Evolutionary conservation across 176 grass and related monocot species (phyloP), one percentile per base, ranked within the genome.

Genomic region (Zea mays): DNA sequence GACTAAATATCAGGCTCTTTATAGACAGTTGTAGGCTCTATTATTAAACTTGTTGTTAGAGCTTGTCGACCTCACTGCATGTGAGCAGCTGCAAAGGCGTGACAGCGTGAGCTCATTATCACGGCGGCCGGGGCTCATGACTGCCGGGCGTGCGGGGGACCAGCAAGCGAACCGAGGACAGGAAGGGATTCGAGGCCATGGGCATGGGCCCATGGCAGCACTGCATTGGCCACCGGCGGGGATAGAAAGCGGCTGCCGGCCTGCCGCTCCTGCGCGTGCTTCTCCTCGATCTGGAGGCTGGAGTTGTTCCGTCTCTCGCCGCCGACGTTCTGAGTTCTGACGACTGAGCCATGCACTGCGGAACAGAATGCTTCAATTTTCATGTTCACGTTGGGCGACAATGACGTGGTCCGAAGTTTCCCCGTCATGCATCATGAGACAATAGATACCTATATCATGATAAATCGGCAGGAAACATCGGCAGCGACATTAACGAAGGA

Each of bases 101-200:
- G 78, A 63, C 1, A 47, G 39, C 72, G 51, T 71, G 78, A 45
- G 3, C 55, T 34, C 57, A 71, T 81, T 15, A 71, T 71, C 74
- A 34, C 54, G 21, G 8, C 60, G 75, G 34, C 43, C 8, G 57
- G 59, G 60, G 14, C 2, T 17, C 38, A 51, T 62, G 73, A 41
- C 54, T 69, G 42, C 62, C 49, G 44, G 7, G 17, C n/a, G 11
- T 15, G 7, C 38, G 46, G 52, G 52, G 65, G 41, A 4, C 27
- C 82, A 77, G 45, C 15, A 50, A 48, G 20, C 42, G 60, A 39
- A 77, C 19, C 45, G 45, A 65, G 15, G 27, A 4, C 9, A 65
- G 27, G 13, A 77, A 13, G 27, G 36, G 51, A 41, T 73, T 73
- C 36, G 36, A 58, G 17, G 16, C 6, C 52, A 73, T 68, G n/a